A percentile compares a stretch with the other conserved stretches of the same genome.
These are phyloP conservation scores for Mucor piriformis DNA, from an alignment of 371 early-diverging fungal genomes.

Conservation along the genomic window DNA sequence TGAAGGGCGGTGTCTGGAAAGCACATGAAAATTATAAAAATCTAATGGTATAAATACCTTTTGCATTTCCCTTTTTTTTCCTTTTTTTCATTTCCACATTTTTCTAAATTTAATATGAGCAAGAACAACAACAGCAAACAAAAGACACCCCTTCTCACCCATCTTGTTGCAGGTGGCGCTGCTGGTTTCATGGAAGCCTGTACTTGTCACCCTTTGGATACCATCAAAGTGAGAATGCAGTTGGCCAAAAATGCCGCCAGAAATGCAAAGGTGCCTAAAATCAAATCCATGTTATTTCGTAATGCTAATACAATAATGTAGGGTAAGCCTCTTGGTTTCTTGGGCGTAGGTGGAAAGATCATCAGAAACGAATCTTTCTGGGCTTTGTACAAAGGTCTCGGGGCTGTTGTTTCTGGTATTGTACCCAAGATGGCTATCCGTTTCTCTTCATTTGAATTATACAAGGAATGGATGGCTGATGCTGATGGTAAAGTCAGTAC, in stretches of 20 bases:
- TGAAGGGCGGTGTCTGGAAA: slow-evolving; percentile 19
- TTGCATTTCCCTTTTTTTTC: background rate
- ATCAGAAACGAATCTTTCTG: slow-evolving; percentile 86
- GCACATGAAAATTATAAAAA: slow-evolving; percentile 40
- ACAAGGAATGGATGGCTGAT: slow-evolving; percentile 85
- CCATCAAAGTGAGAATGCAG: slow-evolving; percentile 96
- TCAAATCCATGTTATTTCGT: background rate
- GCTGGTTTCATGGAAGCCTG: slow-evolving; percentile 95
- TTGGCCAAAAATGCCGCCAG: slow-evolving; percentile 59
- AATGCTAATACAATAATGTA: slow-evolving; percentile 9
- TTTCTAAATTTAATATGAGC: slow-evolving; percentile 36
- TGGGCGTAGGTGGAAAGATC: slow-evolving; percentile 85
- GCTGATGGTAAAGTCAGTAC: slow-evolving; percentile 71
- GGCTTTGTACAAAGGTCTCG: slow-evolving; percentile 96
- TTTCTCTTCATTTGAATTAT: slow-evolving; percentile 94
- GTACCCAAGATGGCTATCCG: slow-evolving; percentile 99
- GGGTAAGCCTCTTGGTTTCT: slow-evolving; percentile 66
- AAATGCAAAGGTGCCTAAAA: slow-evolving; percentile 40
- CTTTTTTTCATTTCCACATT: slow-evolving; percentile 17
- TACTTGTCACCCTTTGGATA: slow-evolving; percentile 96
- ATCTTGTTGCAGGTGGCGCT: slow-evolving; percentile 88
- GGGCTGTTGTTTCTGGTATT: slow-evolving; percentile 96
- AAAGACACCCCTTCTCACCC: slow-evolving; percentile 62
- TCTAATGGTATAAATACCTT: slow-evolving; percentile 9
- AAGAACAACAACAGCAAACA: slow-evolving; percentile 37